Evolutionary conservation across 768 basidiomycete species (phyloP).

Genomic region (Pulveroboletus ravenelii): DNA sequence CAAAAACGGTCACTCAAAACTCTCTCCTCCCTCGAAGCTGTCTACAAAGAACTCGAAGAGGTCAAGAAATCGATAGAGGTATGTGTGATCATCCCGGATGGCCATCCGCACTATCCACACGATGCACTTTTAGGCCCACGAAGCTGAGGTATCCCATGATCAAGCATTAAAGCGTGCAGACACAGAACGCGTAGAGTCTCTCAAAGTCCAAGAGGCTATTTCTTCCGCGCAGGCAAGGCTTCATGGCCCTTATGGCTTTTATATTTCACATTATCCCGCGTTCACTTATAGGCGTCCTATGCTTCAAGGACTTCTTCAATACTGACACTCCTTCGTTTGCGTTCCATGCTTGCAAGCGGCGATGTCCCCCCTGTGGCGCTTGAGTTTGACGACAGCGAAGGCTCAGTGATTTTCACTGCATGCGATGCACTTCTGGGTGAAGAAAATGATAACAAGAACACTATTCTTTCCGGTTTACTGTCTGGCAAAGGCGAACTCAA

Average conservation of each 20-base stretch:
- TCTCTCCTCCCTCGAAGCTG: slow-evolving; percentile 71
- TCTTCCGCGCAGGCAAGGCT: slow-evolving; percentile 52
- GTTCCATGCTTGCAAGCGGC: slow-evolving; percentile 43
- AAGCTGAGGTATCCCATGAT: slow-evolving; percentile 58
- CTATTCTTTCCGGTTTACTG: slow-evolving; percentile 52
- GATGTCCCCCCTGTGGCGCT: slow-evolving; percentile 40
- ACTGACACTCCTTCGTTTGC: slow-evolving; percentile 57
- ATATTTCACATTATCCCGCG: background rate
- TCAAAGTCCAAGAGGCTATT: slow-evolving; percentile 52
- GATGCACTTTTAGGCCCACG: slow-evolving; percentile 44
- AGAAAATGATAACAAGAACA: slow-evolving; percentile 46
- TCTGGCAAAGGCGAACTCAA: slow-evolving; percentile 55
- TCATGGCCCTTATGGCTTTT: background rate
- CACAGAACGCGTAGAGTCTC: slow-evolving; percentile 50
- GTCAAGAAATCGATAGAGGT: slow-evolving; percentile 85
- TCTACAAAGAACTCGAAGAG: slow-evolving; percentile 78
- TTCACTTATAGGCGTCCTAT: slow-evolving; percentile 38
- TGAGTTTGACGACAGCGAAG: slow-evolving; percentile 48
- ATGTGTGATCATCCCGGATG: slow-evolving; percentile 34
- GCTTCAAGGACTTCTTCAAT: slow-evolving; percentile 45
- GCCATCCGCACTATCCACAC: background rate
- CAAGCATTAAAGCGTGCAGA: slow-evolving; percentile 51
- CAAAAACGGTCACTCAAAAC: slow-evolving; percentile 71
- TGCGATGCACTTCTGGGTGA: slow-evolving; percentile 53
- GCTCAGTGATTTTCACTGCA: slow-evolving; percentile 48